Percentiles rank a stretch among this genome's conserved stretches.
Evolutionary conservation across 257 asterid genomes (phyloP).

Genomic region (Coffea canephora): DNA sequence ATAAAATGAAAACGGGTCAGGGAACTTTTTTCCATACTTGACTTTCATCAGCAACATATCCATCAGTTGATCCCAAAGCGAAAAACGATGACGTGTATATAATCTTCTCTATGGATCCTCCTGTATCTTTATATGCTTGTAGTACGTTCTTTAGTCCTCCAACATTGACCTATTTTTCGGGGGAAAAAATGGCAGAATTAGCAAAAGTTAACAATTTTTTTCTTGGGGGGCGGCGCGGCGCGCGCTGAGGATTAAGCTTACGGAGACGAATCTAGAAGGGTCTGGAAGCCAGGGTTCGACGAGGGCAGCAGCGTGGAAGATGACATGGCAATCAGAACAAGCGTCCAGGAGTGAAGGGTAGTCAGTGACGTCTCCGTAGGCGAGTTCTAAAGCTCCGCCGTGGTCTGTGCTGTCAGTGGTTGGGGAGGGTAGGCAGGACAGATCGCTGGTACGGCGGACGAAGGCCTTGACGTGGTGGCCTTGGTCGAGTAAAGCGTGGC

Average conservation of each 20-base stretch:
- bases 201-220: neutral
- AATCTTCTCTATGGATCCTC: slow-evolving; percentile 57
- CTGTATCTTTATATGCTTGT: slow-evolving; percentile 58
- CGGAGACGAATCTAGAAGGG: slow-evolving; percentile 57
- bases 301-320: slow-evolving; percentile 87
- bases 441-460: slow-evolving; percentile 79
- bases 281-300: slow-evolving; percentile 98
- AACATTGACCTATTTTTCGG: slow-evolving; percentile 60
- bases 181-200: neutral
- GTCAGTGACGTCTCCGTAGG: slow-evolving; percentile 83
- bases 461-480: slow-evolving; percentile 82
- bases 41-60: slow-evolving; percentile 70
- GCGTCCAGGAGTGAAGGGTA: slow-evolving; percentile 70
- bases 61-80: slow-evolving; percentile 88
- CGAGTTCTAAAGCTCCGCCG: slow-evolving; percentile 56
- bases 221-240: neutral
- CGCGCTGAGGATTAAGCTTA: slow-evolving; percentile 22
- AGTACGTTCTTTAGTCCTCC: slow-evolving; percentile 85
- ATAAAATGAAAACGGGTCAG: neutral
- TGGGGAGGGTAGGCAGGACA: slow-evolving; percentile 56
- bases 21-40: slow-evolving; percentile 40
- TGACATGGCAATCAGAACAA: slow-evolving; percentile 66
- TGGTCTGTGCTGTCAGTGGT: slow-evolving; percentile 26
- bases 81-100: slow-evolving; percentile 88
- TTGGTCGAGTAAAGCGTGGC: slow-evolving; percentile 57